These are phyloP conservation scores for Wilcoxina mikolae DNA, from an alignment of 495 filamentous ascomycete species.

Conservation along the genomic window DNA sequence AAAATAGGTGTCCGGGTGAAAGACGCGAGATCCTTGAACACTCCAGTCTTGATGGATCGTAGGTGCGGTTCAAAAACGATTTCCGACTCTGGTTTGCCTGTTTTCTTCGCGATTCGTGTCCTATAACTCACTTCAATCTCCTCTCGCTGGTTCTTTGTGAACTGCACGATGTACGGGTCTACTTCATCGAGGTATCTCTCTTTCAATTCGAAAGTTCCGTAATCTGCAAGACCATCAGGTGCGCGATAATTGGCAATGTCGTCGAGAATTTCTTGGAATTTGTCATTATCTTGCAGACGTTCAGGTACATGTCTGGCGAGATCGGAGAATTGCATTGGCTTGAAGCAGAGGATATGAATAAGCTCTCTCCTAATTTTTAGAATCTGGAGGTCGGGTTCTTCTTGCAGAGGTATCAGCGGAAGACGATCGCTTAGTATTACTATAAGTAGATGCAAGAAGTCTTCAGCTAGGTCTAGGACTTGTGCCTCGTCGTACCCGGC, in stretches of 20 bases:
- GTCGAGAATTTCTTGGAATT: slow-evolving; percentile 64
- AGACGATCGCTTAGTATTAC: slow-evolving; percentile 77
- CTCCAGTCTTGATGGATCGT: slow-evolving; percentile 56
- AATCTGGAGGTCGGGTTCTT: slow-evolving; percentile 48
- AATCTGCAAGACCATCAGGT: slow-evolving; percentile 81
- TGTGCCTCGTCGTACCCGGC: slow-evolving; percentile 65
- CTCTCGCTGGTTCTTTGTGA: slow-evolving; percentile 91
- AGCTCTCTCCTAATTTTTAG: slow-evolving; percentile 74
- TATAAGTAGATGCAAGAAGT: slow-evolving; percentile 87
- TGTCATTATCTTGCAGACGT: slow-evolving; percentile 65
- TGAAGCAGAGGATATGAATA: slow-evolving; percentile 88
- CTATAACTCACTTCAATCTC: slow-evolving; percentile 83
- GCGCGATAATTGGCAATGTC: slow-evolving; percentile 78
- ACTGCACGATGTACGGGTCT: slow-evolving; percentile 89
- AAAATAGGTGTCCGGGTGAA: slow-evolving; percentile 79
- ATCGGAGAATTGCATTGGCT: slow-evolving; percentile 85
- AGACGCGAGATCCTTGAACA: slow-evolving; percentile 55
- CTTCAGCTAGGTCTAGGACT: slow-evolving; percentile 81
- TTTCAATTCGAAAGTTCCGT: slow-evolving; percentile 86
- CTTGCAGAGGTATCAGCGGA: slow-evolving; percentile 55
- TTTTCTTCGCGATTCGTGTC: slow-evolving; percentile 73
- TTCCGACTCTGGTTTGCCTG: slow-evolving; percentile 61
- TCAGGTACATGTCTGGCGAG: slow-evolving; percentile 68
- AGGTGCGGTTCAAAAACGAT: slow-evolving; percentile 89
- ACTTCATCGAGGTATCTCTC: slow-evolving; percentile 66